A percentile compares a stretch with the other conserved stretches of the same genome.
Evolutionary conservation across 352 stramenopile genomes (phyloP).

Genomic region (Saprolegnia diclina): DNA sequence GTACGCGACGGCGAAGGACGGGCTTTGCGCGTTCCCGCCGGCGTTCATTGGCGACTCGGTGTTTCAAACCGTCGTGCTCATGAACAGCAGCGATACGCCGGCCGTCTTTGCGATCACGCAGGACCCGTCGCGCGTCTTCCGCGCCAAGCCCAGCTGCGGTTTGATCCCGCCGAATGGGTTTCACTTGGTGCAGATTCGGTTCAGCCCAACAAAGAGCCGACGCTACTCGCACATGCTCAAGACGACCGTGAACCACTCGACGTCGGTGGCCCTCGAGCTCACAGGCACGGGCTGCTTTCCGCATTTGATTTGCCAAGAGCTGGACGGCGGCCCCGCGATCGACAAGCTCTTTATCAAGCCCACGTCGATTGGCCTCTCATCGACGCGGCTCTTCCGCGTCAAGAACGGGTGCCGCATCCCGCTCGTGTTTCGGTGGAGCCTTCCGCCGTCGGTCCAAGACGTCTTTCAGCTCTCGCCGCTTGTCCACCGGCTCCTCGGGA

Average conservation of each 20-base stretch:
- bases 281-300: conserved; percentile 51
- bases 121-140: conserved; percentile 57
- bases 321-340: conserved; percentile 9
- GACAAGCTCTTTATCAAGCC: conserved; percentile 75
- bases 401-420: conserved; percentile 81
- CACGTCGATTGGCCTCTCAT: conserved; percentile 69
- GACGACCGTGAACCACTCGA: conserved; percentile 67
- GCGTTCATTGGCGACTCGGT: conserved; percentile 85
- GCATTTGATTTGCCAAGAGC: conserved; percentile 36
- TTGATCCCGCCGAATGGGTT: conserved; percentile 75
- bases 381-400: conserved; percentile 45
- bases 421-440: conserved; percentile 74
- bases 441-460: conserved; percentile 50
- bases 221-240: conserved; percentile 54
- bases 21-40: conserved; percentile 72
- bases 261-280: conserved; percentile 53
- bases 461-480: conserved; percentile 64
- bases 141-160: conserved; percentile 58
- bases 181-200: conserved; percentile 77
- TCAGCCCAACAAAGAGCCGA: conserved; percentile 42
- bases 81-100: conserved; percentile 86
- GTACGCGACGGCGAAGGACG: conserved; percentile 44
- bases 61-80: conserved; percentile 83
- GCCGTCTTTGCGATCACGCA: conserved; percentile 75
- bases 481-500: conserved; percentile 73